Base-by-base conservation (phyloP, 148 eudicot genomes). In the Pouteria glomerata region DNA sequence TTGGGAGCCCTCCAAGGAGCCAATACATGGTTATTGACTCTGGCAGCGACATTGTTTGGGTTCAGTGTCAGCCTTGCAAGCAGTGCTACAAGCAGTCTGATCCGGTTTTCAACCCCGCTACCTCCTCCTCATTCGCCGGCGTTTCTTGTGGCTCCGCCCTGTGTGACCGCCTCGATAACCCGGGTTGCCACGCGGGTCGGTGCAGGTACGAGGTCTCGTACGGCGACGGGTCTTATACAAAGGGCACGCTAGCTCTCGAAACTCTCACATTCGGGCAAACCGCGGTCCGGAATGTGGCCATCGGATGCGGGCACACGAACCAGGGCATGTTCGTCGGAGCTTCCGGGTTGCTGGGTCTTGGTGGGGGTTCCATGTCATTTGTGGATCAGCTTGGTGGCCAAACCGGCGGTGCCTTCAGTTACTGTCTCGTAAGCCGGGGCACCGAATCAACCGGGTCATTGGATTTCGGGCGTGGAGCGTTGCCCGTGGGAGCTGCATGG, bases 401-500 rank as follows among this genome's bases (percentile, higher is more conserved):
- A n/a, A 83, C 85, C 3, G 97, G 98, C 44, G 91, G 89, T 0
- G 97, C 89, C 0, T 93, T 93, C 35, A 81, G 85, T 44, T 93
- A 93, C 63, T 93, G 98, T 51, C 77, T 93, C 0, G 89, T 91
- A 24, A 93, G 91, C 26, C 87, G 96, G 8, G 97, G 92, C 41
- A 56, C 87, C 14, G 77, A 69, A 3, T 80, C 92, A n/a, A 61
- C 85, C n/a, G 98, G 98, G 34, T 90, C 97, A 5, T 59, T 90
- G 14, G 88, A 79, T 11, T 93, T 93, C 57, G 98, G 98, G 10
- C 86, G 92, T 0, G 84, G 75, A 23, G 82, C 87, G 0, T 66
- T 90, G 68, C 98, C 98, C 6, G 85, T 77, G 10, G 98, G 98
- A 0, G 98, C 98, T 3, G 88, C 97, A 16, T 93, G 98, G 98